These are phyloP conservation scores for Nakazawaea peltata DNA, from an alignment of 805 yeast genomes.

Conservation along the genomic window DNA sequence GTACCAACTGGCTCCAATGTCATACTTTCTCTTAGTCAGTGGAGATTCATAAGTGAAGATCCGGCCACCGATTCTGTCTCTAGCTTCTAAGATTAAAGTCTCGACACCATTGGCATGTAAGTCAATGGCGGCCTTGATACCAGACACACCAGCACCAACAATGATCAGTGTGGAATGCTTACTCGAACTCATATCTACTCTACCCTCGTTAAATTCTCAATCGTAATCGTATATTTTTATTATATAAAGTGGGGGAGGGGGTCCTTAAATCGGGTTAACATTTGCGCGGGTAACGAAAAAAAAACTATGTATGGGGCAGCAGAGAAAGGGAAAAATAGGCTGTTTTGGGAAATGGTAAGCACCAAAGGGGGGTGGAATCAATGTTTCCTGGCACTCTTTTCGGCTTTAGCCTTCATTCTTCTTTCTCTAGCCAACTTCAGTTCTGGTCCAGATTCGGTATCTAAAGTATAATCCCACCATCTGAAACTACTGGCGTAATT, in stretches of 20 bases:
- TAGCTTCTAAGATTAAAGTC: conserved; percentile 38
- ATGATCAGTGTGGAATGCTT: conserved; percentile 25
- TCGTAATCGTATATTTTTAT: too few relatives aligned
- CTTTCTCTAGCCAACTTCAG: conserved; percentile 40
- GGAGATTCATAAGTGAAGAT: conserved; percentile 22
- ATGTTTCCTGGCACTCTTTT: conserved; percentile 17
- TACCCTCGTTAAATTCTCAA: background rate
- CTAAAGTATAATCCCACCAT: conserved; percentile 47
- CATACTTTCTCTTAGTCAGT: conserved; percentile 23
- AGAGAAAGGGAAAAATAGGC: too few relatives aligned
- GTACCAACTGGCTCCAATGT: conserved; percentile 49
- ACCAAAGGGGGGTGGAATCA: too few relatives aligned
- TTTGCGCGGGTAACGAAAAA: too few relatives aligned
- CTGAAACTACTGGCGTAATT: conserved; percentile 51
- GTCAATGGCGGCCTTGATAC: conserved; percentile 40
- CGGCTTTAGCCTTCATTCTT: conserved; percentile 33
- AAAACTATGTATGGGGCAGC: too few relatives aligned
- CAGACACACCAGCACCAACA: conserved; percentile 51
- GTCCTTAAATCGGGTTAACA: too few relatives aligned
- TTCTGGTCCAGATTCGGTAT: conserved; percentile 49
- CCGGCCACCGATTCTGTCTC: conserved; percentile 40
- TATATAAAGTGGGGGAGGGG: too few relatives aligned
- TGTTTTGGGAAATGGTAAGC: too few relatives aligned
- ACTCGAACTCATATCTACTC: background rate
- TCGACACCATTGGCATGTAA: conserved; percentile 27